A percentile compares a stretch with the other conserved stretches of the same genome.
Conservation (phyloP, 176 grass and related monocot species). For the Eragrostis nindensis region DNA sequence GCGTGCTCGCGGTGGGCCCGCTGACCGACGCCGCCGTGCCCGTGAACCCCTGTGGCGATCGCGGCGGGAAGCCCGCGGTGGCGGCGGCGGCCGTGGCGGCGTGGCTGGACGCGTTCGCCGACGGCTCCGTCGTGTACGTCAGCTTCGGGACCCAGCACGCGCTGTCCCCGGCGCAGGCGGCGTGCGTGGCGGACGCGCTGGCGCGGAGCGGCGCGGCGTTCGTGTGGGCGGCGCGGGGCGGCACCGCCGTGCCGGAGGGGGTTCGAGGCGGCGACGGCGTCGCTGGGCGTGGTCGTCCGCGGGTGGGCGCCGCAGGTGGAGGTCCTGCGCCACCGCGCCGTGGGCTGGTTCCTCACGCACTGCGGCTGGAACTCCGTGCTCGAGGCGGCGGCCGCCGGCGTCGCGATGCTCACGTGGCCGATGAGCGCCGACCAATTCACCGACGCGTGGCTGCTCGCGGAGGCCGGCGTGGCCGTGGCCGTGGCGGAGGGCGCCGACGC, state of each 20-base stretch:
- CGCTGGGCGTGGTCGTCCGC: conserved; percentile 40
- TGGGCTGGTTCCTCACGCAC: conserved; percentile 57
- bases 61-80: conserved; percentile 29
- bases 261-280: conserved; percentile 39
- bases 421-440: conserved; percentile 65
- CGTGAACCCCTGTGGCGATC: not conserved
- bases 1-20: conserved; percentile 59
- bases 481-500: conserved; percentile 40
- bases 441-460: conserved; percentile 46
- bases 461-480: conserved; percentile 44
- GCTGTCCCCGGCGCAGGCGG: conserved; percentile 34
- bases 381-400: conserved; percentile 47
- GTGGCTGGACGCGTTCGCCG: conserved; percentile 61
- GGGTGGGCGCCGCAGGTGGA: conserved; percentile 64
- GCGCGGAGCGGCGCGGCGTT: conserved; percentile 41
- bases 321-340: conserved; percentile 55
- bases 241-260: conserved; percentile 30
- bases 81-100: not conserved
- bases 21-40: conserved; percentile 27
- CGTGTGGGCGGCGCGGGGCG: conserved; percentile 51
- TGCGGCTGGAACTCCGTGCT: conserved; percentile 67
- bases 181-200: conserved; percentile 50
- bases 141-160: conserved; percentile 61
- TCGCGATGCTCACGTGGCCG: conserved; percentile 65
- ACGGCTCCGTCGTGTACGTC: conserved; percentile 55